Evolutionary conservation across 148 eudicot genomes (phyloP).

Genomic region (Bassia scoparia): DNA sequence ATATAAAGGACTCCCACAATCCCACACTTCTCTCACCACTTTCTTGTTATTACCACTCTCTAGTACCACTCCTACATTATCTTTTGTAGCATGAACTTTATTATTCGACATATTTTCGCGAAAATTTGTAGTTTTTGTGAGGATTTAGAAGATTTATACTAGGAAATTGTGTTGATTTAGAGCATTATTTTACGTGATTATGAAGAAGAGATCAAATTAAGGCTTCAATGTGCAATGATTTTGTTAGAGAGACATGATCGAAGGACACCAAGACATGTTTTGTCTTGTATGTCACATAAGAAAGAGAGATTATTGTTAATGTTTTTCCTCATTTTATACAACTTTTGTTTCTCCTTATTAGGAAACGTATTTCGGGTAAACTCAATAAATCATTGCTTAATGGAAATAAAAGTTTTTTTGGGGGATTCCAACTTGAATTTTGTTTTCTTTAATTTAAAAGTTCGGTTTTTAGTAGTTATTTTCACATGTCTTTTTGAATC

Average conservation of each 20-base stretch:
- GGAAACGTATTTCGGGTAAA: too few species aligned
- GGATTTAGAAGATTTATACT: neutral
- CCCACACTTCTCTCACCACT: slow-evolving; percentile 38
- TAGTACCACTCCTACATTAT: neutral
- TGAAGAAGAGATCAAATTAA: neutral
- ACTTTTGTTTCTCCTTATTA: neutral
- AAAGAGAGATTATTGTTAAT: slow-evolving; percentile 18
- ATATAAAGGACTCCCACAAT: slow-evolving; percentile 73
- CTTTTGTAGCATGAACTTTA: neutral
- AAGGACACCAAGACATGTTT: slow-evolving; percentile 31
- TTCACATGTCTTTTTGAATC: too few species aligned
- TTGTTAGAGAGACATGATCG: neutral
- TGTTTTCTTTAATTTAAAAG: too few species aligned
- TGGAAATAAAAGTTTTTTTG: too few species aligned
- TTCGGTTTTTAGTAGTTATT: too few species aligned
- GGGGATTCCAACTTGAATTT: too few species aligned
- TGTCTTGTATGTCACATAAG: slow-evolving; percentile 26
- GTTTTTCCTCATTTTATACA: slow-evolving; percentile 16
- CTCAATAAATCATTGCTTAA: too few species aligned
- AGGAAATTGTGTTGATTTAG: neutral
- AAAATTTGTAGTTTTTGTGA: neutral
- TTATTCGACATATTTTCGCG: slow-evolving; percentile 8
- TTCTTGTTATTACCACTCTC: slow-evolving; percentile 12
- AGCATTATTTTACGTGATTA: neutral
- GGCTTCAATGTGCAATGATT: neutral